A percentile compares a stretch with the other conserved stretches of the same genome.
Evolutionary conservation across 2,329 filamentous ascomycete species (phyloP).

Genomic region (Elsinoe necatrix): DNA sequence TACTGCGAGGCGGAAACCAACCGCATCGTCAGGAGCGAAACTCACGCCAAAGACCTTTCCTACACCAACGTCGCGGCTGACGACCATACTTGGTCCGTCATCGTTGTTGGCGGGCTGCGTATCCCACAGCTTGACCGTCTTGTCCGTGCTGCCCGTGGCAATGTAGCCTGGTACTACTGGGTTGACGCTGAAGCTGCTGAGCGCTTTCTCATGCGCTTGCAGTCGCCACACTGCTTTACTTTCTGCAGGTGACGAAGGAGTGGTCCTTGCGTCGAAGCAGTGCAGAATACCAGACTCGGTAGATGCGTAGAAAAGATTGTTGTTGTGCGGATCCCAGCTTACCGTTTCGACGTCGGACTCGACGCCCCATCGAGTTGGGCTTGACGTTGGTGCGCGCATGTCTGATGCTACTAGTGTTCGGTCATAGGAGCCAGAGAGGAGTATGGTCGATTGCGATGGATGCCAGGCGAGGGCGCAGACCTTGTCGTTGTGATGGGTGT

Average conservation of each 20-base stretch:
- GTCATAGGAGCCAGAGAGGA: slow-evolving; percentile 92
- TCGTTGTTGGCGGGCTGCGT: slow-evolving; percentile 50
- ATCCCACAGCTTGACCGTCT: slow-evolving; percentile 96
- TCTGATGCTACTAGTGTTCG: slow-evolving; percentile 89
- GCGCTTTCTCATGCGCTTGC: slow-evolving; percentile 86
- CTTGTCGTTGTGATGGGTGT: slow-evolving; percentile 93
- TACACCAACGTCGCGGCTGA: slow-evolving; percentile 83
- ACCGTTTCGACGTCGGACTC: slow-evolving; percentile 93
- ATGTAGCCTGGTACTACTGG: slow-evolving; percentile 82
- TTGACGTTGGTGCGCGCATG: slow-evolving; percentile 80
- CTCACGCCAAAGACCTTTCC: slow-evolving; percentile 87
- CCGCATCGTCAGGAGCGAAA: slow-evolving; percentile 83
- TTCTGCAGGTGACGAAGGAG: slow-evolving; percentile 60
- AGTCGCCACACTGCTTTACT: slow-evolving; percentile 89
- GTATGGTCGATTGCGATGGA: slow-evolving; percentile 71
- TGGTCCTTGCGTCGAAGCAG: slow-evolving; percentile 77
- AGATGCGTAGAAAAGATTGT: slow-evolving; percentile 86
- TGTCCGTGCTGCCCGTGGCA: slow-evolving; percentile 87
- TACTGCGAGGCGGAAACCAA: slow-evolving; percentile 85
- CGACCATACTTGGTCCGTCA: slow-evolving; percentile 74
- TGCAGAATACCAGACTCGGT: slow-evolving; percentile 89
- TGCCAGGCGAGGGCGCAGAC: slow-evolving; percentile 96
- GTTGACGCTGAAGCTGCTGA: slow-evolving; percentile 92
- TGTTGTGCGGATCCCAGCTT: slow-evolving; percentile 85
- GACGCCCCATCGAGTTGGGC: slow-evolving; percentile 80